A percentile compares a stretch with the other conserved stretches of the same genome.
Evolutionary conservation across 371 early-diverging fungal species (phyloP).

Genomic region (Mortierella sp.): DNA sequence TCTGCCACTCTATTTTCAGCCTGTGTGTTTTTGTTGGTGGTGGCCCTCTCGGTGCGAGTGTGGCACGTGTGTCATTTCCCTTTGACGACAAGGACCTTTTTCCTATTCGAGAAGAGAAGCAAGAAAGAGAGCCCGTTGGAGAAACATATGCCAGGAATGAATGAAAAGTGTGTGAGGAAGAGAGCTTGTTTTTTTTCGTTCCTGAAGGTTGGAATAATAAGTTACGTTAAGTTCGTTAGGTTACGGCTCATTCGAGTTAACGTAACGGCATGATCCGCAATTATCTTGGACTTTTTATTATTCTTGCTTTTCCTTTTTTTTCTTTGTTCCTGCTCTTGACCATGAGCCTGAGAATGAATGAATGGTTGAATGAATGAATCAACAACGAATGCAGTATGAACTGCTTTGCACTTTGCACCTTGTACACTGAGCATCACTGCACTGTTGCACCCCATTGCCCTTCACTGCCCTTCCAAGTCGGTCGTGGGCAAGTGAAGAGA

Average conservation of each 20-base stretch:
- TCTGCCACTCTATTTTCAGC: neutral
- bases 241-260: too few species aligned
- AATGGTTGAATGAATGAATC: neutral
- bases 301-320: neutral
- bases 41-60: neutral
- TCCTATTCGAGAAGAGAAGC: neutral
- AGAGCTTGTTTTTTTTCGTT: neutral
- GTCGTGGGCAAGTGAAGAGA: neutral
- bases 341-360: neutral
- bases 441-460: too few species aligned
- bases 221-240: too few species aligned
- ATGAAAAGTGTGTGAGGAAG: too few species aligned
- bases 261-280: too few species aligned
- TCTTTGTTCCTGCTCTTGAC: too few species aligned
- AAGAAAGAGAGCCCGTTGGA: neutral
- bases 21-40: neutral
- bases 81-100: neutral
- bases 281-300: neutral
- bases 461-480: neutral
- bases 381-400: neutral
- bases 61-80: conserved; percentile 8
- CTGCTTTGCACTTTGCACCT: neutral
- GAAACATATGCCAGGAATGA: neutral
- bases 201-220: too few species aligned
- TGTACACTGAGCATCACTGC: too few species aligned